Percentiles rank a stretch among this genome's conserved stretches.
phyloP scores from a whole-genome alignment of 2,329 filamentous ascomycete genomes.

The Calonectria leucothoes region DNA sequence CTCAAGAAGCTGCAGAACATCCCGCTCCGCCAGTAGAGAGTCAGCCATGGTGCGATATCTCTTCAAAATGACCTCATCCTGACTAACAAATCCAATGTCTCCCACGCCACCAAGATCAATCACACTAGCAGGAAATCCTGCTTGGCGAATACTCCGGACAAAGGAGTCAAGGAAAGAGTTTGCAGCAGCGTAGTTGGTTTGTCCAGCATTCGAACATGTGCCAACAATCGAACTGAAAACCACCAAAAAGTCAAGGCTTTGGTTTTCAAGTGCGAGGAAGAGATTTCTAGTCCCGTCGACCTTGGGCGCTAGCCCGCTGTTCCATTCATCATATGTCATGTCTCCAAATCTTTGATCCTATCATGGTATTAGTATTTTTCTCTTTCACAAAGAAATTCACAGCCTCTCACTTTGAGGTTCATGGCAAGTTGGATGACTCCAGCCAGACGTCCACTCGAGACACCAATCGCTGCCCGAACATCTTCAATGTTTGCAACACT shows the following conservation, averaged over 20 bases:
- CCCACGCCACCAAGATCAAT: not conserved
- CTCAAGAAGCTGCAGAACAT: not conserved
- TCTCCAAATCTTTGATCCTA: not conserved
- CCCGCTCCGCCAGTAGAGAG: not conserved
- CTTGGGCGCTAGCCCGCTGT: not conserved
- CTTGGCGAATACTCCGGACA: not conserved
- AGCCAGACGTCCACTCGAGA: slow-evolving; percentile 21
- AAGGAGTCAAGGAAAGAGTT: slow-evolving; percentile 27
- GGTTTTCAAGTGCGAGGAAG: not conserved
- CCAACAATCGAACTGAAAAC: slow-evolving; percentile 24
- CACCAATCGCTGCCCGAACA: slow-evolving; percentile 21
- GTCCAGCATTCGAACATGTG: not conserved
- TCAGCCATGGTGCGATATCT: too few species aligned
- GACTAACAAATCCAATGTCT: not conserved
- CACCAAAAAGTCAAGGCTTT: slow-evolving; percentile 50
- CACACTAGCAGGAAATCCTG: not conserved
- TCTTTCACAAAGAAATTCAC: not conserved
- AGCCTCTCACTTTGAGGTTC: slow-evolving; percentile 1
- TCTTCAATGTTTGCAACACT: slow-evolving; percentile 20
- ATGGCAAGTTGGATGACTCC: slow-evolving; percentile 45
- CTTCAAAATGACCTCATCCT: not conserved
- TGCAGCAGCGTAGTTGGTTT: slow-evolving; percentile 24
- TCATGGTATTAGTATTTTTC: not conserved
- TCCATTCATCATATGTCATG: not conserved
- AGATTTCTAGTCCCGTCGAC: not conserved